Evolutionary conservation across 257 asterid species (phyloP), one percentile per base, ranked within the genome.

Genomic region (Fraxinus americana): DNA sequence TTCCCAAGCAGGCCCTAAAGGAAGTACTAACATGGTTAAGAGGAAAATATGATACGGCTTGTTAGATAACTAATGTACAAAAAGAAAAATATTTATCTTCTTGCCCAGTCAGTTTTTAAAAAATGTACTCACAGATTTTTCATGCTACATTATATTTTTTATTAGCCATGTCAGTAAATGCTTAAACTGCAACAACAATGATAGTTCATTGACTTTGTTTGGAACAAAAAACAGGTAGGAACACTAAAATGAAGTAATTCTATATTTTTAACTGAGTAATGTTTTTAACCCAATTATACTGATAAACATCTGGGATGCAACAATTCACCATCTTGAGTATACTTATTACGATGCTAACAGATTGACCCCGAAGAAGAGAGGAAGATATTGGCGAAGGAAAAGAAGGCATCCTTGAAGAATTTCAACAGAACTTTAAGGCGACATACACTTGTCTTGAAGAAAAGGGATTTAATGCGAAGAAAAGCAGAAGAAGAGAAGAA

Each of bases 331-430:
- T 17, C 23, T 52, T 16, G 30, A 43, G 36, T 45, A 3, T 7
- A 19, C 30, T 19, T 34, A n/a, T 69, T 45, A 13, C 69, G 7
- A 16, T 66, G 29, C 69, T 59, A 19, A 23, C 43, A 29, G 54
- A 83, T 85, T 81, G 97, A 93, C 81, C 97, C 97, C 5, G 95
- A 91, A 67, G 98, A 93, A 88, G 97, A 93, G 77, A 91, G 97
- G 81, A 92, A 84, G 90, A 89, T 96, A 80, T 83, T 92, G 59
- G 97, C 87, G 70, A 93, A 85, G 83, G 97, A 93, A 83, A 93
- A 85, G 78, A 93, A 90, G 85, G 94, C 97, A 8, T 89, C 92
- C 12, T 19, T 84, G 50, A 92, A 96, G 87, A 84, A 93, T 54
- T 88, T 84, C 78, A 86, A 90, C 78, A 93, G 73, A 85, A 93